A percentile compares a stretch with the other conserved stretches of the same genome.
Evolutionary conservation across 2,329 filamentous ascomycete genomes (phyloP).

Genomic region (Magnaporthiopsis rhizophila): DNA sequence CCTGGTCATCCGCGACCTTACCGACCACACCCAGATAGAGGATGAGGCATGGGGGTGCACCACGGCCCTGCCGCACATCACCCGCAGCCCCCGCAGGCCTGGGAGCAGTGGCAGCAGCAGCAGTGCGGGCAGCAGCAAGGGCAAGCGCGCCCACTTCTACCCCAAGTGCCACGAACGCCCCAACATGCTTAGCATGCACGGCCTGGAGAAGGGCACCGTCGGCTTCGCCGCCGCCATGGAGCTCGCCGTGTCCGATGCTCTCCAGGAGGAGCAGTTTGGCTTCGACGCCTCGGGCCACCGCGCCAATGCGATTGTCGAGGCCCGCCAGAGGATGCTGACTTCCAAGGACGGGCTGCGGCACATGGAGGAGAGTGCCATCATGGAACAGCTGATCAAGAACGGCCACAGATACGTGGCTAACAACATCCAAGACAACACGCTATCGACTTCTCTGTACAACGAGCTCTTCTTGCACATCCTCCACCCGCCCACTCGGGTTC

Average conservation of each 20-base stretch:
- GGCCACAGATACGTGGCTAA: constrained; percentile 47
- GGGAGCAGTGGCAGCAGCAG: constrained; percentile 1
- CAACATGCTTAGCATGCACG: constrained; percentile 66
- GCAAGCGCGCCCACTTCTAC: constrained; percentile 48
- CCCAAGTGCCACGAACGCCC: constrained; percentile 54
- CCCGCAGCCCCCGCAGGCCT: constrained; percentile 28
- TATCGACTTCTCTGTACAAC: constrained; percentile 51
- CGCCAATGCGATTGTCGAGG: constrained; percentile 45
- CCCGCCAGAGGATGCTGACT: constrained; percentile 48
- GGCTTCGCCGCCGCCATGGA: constrained; percentile 63
- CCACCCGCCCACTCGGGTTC: constrained; percentile 46
- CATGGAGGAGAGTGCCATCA: constrained; percentile 47
- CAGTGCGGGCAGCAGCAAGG: constrained; percentile 24
- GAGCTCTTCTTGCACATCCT: constrained; percentile 54
- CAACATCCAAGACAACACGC: constrained; percentile 38
- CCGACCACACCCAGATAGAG: constrained; percentile 56
- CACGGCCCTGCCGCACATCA: constrained; percentile 57
- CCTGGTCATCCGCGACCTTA: constrained; percentile 52
- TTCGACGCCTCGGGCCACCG: constrained; percentile 49
- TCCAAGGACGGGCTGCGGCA: constrained; percentile 45
- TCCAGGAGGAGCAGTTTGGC: constrained; percentile 54
- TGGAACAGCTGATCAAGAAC: constrained; percentile 51
- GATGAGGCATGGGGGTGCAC: constrained; percentile 55
- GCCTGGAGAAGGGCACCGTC: constrained; percentile 62
- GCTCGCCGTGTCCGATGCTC: constrained; percentile 53